These are phyloP conservation scores for Lepiota venenata DNA, from an alignment of 768 basidiomycete species.

Conservation along the genomic window DNA sequence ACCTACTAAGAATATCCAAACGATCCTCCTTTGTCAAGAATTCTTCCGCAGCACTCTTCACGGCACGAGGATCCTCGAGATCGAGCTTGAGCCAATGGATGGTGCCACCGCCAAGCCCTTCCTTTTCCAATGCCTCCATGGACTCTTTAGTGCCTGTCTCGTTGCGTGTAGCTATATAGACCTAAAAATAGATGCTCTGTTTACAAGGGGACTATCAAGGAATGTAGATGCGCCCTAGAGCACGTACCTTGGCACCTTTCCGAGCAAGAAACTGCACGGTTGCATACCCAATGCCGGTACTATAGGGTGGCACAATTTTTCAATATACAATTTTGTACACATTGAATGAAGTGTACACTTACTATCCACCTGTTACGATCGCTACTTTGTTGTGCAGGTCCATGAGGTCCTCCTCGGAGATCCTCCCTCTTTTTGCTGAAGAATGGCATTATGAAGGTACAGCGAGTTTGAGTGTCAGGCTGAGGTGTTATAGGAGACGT, in stretches of 20 bases:
- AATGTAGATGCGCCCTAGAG: not conserved
- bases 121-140: conserved; percentile 16
- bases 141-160: conserved; percentile 15
- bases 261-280: conserved; percentile 2
- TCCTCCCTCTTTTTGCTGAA: not conserved
- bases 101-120: conserved; percentile 18
- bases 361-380: conserved; percentile 5
- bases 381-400: conserved; percentile 1
- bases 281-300: conserved; percentile 4
- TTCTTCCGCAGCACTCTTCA: conserved; percentile 21
- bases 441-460: not conserved
- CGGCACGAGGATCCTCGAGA: conserved; percentile 22
- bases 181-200: not conserved
- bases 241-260: conserved; percentile 5
- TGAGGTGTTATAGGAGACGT: not conserved
- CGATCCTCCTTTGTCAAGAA: conserved; percentile 32
- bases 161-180: conserved; percentile 19
- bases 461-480: not conserved
- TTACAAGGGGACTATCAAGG: not conserved
- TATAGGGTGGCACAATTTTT: not conserved
- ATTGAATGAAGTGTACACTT: not conserved
- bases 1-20: conserved; percentile 54
- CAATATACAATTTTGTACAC: no score
- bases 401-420: conserved; percentile 1
- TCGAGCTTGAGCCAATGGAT: conserved; percentile 23